phyloP scores from a whole-genome alignment of 2,329 filamentous ascomycete genomes.

The Exophiala sp. region DNA sequence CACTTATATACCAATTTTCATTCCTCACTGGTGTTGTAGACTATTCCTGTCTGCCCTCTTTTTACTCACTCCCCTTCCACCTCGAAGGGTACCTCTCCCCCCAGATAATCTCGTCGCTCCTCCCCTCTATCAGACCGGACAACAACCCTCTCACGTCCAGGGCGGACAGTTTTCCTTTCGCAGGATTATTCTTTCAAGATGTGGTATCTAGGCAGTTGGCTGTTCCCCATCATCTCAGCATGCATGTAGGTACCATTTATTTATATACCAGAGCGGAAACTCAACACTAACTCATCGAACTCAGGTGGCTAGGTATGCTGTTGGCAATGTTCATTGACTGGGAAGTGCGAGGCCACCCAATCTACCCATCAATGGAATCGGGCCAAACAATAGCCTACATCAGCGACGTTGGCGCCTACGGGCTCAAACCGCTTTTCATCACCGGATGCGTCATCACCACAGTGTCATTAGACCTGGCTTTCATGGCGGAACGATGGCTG shows the following conservation, averaged over 20 bases:
- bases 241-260: conserved; percentile 31
- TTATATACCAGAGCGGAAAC: neutral
- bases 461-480: conserved; percentile 72
- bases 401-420: conserved; percentile 53
- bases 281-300: neutral
- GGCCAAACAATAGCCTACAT: conserved; percentile 53
- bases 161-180: neutral
- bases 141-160: conserved; percentile 3
- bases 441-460: conserved; percentile 59
- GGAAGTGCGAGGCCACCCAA: conserved; percentile 48
- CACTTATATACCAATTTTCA: too few species aligned
- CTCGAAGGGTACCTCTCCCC: too few species aligned
- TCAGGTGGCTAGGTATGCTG: conserved; percentile 52
- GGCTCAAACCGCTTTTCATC: conserved; percentile 58
- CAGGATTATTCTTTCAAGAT: conserved; percentile 10
- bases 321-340: conserved; percentile 56
- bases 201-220: conserved; percentile 28
- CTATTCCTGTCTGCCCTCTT: too few species aligned
- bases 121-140: neutral
- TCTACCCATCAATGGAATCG: conserved; percentile 47
- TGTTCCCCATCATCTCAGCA: conserved; percentile 56
- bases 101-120: neutral
- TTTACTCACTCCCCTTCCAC: too few species aligned
- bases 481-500: conserved; percentile 76
- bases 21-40: too few species aligned